Percentiles rank a stretch among this genome's conserved stretches.
phyloP scores from a whole-genome alignment of 257 asterid species.

The Solanum tarijense region DNA sequence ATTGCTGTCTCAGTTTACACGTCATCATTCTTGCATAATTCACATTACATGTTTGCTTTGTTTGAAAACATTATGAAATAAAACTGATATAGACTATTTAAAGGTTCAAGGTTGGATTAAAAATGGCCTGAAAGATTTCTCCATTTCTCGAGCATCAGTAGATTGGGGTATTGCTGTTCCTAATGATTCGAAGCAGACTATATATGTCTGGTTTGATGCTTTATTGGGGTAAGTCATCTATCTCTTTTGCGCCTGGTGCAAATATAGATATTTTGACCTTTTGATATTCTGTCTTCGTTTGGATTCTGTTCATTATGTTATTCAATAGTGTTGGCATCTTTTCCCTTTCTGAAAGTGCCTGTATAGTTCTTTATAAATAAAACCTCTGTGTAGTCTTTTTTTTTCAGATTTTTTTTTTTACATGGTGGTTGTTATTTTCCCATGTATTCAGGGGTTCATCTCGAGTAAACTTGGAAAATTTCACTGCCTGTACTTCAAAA shows the following conservation, averaged over 20 bases:
- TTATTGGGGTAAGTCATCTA: constrained; percentile 69
- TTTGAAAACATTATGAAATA: neutral
- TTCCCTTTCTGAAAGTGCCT: neutral
- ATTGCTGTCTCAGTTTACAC: neutral
- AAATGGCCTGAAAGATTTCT: constrained; percentile 85
- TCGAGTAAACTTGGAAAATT: neutral
- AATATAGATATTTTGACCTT: neutral
- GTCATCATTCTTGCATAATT: neutral
- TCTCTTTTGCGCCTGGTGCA: constrained; percentile 1
- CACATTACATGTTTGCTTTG: neutral
- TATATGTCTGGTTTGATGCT: constrained; percentile 99
- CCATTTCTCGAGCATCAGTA: constrained; percentile 84
- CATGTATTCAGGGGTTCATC: neutral
- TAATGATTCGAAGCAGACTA: constrained; percentile 71
- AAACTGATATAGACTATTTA: constrained; percentile 7
- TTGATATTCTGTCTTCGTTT: neutral
- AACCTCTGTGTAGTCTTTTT: neutral
- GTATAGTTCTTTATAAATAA: neutral
- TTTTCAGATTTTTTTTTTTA: neutral
- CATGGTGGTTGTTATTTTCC: neutral
- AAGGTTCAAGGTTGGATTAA: constrained; percentile 98
- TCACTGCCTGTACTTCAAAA: neutral
- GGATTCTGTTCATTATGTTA: neutral
- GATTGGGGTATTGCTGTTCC: constrained; percentile 94
- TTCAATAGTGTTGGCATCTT: neutral